Evolutionary conservation across 495 filamentous ascomycete genomes (phyloP).

Genomic region (Xylaria sp.): DNA sequence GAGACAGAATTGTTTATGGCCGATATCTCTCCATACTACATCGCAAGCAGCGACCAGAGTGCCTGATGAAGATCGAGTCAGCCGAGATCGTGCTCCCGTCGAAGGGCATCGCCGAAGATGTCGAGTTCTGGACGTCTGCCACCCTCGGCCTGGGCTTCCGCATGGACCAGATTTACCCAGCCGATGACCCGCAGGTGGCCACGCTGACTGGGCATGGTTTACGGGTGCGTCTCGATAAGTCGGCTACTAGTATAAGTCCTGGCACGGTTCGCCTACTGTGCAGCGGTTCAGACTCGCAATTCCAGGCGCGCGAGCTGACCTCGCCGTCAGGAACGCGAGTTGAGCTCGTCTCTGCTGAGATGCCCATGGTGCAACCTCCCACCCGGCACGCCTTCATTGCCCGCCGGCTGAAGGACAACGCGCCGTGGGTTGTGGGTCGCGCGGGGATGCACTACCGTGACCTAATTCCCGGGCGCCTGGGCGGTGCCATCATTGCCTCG

Average conservation of each 20-base stretch:
- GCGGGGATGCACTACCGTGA: constrained; percentile 25
- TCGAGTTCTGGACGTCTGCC: constrained; percentile 24
- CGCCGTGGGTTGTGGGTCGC: constrained; percentile 24
- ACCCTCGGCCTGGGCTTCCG: constrained; percentile 18
- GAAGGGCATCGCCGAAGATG: constrained; percentile 26
- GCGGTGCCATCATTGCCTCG: constrained; percentile 24
- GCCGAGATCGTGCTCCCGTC: constrained; percentile 26
- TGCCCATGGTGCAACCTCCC: constrained; percentile 17
- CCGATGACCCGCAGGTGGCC: constrained; percentile 24
- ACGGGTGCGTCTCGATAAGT: constrained; percentile 20
- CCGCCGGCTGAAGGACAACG: constrained; percentile 22
- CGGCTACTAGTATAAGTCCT: not conserved
- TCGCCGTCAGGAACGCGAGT: constrained; percentile 23
- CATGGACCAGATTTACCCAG: constrained; percentile 23
- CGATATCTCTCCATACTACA: constrained; percentile 10
- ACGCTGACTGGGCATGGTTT: constrained; percentile 21
- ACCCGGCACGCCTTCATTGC: constrained; percentile 21
- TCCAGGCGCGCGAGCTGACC: constrained; percentile 6
- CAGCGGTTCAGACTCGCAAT: constrained; percentile 3
- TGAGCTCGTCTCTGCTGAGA: constrained; percentile 11
- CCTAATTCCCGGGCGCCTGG: constrained; percentile 23
- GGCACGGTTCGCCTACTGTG: constrained; percentile 19
- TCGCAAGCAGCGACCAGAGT: not conserved
- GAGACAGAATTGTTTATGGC: not conserved
- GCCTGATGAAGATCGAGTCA: constrained; percentile 12